Conservation (phyloP, 2,329 filamentous ascomycete species). For the Ophiostoma fasciatum region DNA sequence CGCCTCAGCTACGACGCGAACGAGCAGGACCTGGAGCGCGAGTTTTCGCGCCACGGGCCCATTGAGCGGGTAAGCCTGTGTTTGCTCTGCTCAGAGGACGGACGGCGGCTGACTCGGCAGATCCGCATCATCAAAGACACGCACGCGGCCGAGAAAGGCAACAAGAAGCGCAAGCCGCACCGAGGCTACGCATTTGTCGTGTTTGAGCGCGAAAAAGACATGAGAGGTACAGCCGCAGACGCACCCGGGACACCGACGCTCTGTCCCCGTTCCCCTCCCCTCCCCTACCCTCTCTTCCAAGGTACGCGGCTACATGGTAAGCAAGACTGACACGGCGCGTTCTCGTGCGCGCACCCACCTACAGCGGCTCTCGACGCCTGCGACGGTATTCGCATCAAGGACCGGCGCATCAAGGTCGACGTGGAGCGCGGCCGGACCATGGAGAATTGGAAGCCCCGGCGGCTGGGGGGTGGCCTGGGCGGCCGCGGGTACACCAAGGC, state of each 20-base stretch:
- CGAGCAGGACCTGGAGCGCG: conserved; percentile 78
- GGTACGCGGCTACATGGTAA: conserved; percentile 34
- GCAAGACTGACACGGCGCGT: conserved; percentile 54
- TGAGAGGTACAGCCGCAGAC: conserved; percentile 63
- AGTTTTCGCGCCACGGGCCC: conserved; percentile 85
- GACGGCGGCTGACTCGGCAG: conserved; percentile 30
- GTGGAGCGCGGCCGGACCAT: conserved; percentile 93
- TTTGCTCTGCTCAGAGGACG: background rate
- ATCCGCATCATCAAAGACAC: conserved; percentile 79
- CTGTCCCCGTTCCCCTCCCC: conserved; percentile 20
- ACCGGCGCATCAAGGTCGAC: conserved; percentile 82
- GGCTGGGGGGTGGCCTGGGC: conserved; percentile 82
- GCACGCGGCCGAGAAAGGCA: conserved; percentile 50
- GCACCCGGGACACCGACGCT: conserved; percentile 13
- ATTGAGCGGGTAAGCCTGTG: conserved; percentile 63
- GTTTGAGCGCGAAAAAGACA: conserved; percentile 93
- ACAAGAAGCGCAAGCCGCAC: conserved; percentile 69
- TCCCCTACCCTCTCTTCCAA: conserved; percentile 16
- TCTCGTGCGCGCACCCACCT: conserved; percentile 34
- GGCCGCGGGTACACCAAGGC: conserved; percentile 87
- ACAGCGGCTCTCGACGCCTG: conserved; percentile 76
- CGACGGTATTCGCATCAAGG: conserved; percentile 86
- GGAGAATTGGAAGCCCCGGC: conserved; percentile 80
- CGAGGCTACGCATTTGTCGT: conserved; percentile 93
- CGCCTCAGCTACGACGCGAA: conserved; percentile 81